Percentiles rank a stretch among this genome's conserved stretches.
Conservation (phyloP, 805 yeast genomes). For the Ogataea philodendri region DNA sequence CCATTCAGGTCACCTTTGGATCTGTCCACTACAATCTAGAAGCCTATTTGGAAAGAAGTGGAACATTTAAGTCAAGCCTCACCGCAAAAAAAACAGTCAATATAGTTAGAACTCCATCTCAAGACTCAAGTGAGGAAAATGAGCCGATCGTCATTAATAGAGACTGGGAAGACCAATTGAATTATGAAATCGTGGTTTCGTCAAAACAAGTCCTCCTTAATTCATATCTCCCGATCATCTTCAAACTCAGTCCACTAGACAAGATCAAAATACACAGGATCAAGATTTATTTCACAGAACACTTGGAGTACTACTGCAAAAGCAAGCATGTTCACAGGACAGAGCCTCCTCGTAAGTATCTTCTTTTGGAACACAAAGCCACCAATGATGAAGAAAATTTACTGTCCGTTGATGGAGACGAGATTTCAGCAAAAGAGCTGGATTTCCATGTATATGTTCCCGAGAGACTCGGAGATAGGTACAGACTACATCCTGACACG, state of each 20-base stretch:
- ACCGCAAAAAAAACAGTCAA: conserved; percentile 60
- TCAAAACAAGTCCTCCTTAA: conserved; percentile 86
- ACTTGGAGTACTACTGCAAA: conserved; percentile 83
- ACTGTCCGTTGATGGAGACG: conserved; percentile 43
- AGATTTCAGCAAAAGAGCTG: conserved; percentile 70
- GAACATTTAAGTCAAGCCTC: conserved; percentile 81
- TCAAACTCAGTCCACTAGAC: conserved; percentile 80
- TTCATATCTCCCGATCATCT: conserved; percentile 78
- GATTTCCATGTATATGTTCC: conserved; percentile 90
- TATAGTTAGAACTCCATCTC: conserved; percentile 74
- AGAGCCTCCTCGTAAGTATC: conserved; percentile 82
- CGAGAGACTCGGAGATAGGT: conserved; percentile 53
- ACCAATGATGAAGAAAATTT: conserved; percentile 46
- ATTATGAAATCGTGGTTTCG: conserved; percentile 87
- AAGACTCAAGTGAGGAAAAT: conserved; percentile 76
- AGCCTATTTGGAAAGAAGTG: conserved; percentile 69
- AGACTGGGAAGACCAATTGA: conserved; percentile 91
- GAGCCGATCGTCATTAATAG: conserved; percentile 90
- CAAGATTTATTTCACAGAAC: conserved; percentile 82
- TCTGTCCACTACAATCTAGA: conserved; percentile 67
- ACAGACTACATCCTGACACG: conserved; percentile 80
- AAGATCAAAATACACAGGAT: conserved; percentile 85
- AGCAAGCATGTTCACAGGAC: conserved; percentile 85
- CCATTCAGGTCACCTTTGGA: conserved; percentile 78
- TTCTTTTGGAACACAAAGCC: conserved; percentile 80